Base-by-base conservation (phyloP, 768 basidiomycete species). In the Amanita subjunquillea region DNA sequence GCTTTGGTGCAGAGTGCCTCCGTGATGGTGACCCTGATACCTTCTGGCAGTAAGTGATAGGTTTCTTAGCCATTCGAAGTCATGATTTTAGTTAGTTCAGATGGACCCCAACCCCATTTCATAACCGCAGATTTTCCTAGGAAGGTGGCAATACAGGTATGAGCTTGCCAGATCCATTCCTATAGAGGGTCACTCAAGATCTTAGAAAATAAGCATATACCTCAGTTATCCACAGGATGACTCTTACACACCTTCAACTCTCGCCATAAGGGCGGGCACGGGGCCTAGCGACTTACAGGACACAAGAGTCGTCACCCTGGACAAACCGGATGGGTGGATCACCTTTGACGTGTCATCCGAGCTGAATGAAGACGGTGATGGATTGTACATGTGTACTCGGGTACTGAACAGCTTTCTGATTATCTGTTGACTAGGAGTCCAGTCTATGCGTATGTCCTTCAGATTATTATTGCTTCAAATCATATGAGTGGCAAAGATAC, bases 401-500 rank as follows among this genome's bases (percentile, higher is more conserved):
- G 20, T 23, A 48, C 47, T 56, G 17, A 53, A 17, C 15, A n/a
- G 6, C 10, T 32, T 17, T 27, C 34, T 27, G 10, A 50, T 6
- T 15, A 25, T 6, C 23, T 15, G 2, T 25, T 20, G 36, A 23
- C 37, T 60, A 95, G 93, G 54, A 90, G 86, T 63, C 87, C 92
- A 0, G 79, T 97, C 10, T 81, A 87, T 57, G 89, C 91, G 2
- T 93, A 95, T 61, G 80, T 97, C 8, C 68, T 99, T 2, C 92
- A 98, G 65, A 75, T 98, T 40, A 85, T 94, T 54, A 79, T 99
- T 46, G 74, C 92, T 12, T 83, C 87, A 20, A 99, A 98, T 63
- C 93, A 98, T 63, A 87, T 96, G 85, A 97, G 94, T 60, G 96
- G 96, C 5, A 98, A 98, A 64, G 96, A 99, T 67, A 98, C 96